Conservation (phyloP, 1,284 basidiomycete genomes). For the Microbotryum scabiosae region DNA sequence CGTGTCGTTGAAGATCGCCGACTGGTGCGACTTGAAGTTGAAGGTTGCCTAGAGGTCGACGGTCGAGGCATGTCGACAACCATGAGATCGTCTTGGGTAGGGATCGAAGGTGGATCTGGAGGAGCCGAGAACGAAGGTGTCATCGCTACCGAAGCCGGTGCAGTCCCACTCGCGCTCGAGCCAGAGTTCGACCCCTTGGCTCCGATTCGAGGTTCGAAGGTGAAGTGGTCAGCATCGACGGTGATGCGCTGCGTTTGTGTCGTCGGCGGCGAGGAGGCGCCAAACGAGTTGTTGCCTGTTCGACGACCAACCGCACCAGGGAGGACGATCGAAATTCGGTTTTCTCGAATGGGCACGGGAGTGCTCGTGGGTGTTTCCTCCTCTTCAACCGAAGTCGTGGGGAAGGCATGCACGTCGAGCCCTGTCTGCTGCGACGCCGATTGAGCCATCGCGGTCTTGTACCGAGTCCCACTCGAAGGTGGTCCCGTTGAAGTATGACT, state of each 20-base stretch:
- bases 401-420: not conserved
- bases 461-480: not conserved
- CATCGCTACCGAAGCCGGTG: not conserved
- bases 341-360: no score
- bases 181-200: not conserved
- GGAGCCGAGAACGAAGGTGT: conserved; percentile 19
- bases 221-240: conserved; percentile 28
- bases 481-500: conserved; percentile 22
- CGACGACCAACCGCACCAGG: conserved; percentile 10
- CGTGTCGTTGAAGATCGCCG: no score
- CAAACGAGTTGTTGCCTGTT: not conserved
- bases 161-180: not conserved
- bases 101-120: conserved; percentile 5
- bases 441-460: not conserved
- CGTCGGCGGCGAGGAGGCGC: conserved; percentile 18
- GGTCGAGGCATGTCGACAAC: conserved; percentile 2
- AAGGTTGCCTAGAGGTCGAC: conserved; percentile 1
- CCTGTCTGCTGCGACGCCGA: not conserved
- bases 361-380: no score
- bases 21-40: not conserved
- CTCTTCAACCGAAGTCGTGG: not conserved
- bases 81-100: not conserved
- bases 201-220: conserved; percentile 18
- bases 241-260: conserved; percentile 21
- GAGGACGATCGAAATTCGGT: not conserved